Evolutionary conservation across 441 rosid species (phyloP).

Genomic region (Adansonia rubrostipa): DNA sequence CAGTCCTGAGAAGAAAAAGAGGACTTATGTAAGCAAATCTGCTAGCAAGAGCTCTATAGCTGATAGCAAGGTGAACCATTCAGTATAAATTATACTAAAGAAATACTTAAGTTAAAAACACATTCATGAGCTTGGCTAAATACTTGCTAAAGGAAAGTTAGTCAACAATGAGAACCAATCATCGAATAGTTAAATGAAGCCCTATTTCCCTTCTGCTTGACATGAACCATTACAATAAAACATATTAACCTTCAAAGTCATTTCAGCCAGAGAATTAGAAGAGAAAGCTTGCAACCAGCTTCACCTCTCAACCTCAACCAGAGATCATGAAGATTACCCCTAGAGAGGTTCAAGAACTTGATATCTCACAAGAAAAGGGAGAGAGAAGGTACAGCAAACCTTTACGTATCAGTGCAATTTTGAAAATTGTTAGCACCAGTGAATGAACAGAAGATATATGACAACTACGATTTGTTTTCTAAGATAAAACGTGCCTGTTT

Average conservation of each 20-base stretch:
- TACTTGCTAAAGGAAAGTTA: conserved; percentile 4
- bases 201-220: background rate
- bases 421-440: conserved; percentile 13
- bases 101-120: conserved; percentile 11
- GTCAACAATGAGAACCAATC: background rate
- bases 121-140: background rate
- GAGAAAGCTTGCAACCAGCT: conserved; percentile 7
- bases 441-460: conserved; percentile 24
- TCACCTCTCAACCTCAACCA: conserved; percentile 17
- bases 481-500: conserved; percentile 70
- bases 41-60: background rate
- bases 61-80: background rate
- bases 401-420: background rate
- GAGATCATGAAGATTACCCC: background rate
- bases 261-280: background rate
- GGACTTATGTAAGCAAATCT: conserved; percentile 16
- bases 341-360: background rate
- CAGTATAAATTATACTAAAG: background rate
- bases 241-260: conserved; percentile 14
- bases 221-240: conserved; percentile 12
- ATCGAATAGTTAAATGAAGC: conserved; percentile 7
- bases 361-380: conserved; percentile 11
- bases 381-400: background rate
- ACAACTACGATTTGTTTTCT: conserved; percentile 17
- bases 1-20: conserved; percentile 70